Evolutionary conservation across 345 rosid genomes (phyloP).

Genomic region (Eucalyptus rudis): DNA sequence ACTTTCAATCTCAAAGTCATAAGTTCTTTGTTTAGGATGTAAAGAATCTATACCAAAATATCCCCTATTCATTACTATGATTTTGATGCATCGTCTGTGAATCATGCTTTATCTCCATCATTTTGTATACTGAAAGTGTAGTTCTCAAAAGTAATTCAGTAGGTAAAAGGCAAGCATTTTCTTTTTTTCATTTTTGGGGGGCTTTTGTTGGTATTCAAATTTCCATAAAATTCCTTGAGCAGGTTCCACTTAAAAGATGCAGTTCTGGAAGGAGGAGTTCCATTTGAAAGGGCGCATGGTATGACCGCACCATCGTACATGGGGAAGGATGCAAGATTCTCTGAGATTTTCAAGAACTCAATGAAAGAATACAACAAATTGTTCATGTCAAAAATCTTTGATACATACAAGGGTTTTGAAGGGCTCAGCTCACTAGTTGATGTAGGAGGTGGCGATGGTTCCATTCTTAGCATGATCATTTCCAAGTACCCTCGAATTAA

Average conservation of each 20-base stretch:
- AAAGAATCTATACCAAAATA: background rate
- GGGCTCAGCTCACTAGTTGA: conserved; percentile 33
- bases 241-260: conserved; percentile 31
- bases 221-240: background rate
- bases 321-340: conserved; percentile 17
- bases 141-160: background rate
- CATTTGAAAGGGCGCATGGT: conserved; percentile 25
- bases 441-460: conserved; percentile 56
- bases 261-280: conserved; percentile 29
- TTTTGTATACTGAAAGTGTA: background rate
- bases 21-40: background rate
- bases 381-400: conserved; percentile 22
- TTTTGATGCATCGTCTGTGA: background rate
- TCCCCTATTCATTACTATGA: background rate
- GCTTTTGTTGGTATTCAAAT: background rate
- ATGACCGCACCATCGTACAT: conserved; percentile 2
- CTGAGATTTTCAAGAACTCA: conserved; percentile 15
- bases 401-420: conserved; percentile 25
- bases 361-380: conserved; percentile 28
- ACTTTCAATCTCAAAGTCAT: background rate
- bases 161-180: background rate
- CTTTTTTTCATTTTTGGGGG: background rate
- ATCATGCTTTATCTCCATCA: background rate
- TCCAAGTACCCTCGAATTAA: conserved; percentile 27
- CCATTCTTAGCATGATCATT: conserved; percentile 26